phyloP scores from a whole-genome alignment of 2,329 filamentous ascomycete genomes.

The Cyphellophora europaea region DNA sequence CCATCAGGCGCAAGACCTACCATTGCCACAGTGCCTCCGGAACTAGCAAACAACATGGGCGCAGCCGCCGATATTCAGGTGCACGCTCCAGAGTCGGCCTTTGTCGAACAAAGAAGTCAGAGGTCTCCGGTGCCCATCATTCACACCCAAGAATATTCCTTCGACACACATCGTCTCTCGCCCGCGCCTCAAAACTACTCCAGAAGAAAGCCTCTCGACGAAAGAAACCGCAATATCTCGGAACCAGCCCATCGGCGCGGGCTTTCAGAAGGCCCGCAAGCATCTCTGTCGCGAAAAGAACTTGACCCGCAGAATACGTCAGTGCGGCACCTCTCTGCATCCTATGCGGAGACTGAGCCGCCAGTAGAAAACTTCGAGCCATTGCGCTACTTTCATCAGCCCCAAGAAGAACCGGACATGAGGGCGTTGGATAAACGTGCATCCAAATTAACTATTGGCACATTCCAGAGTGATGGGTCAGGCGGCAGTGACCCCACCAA shows the following conservation, averaged over 20 bases:
- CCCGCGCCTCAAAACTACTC: constrained; percentile 3
- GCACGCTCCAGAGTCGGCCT: constrained; percentile 10
- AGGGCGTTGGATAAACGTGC: constrained; percentile 17
- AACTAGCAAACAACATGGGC: constrained; percentile 1
- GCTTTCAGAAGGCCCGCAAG: constrained; percentile 8
- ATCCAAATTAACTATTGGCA: constrained; percentile 20
- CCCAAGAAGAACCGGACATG: constrained; percentile 27
- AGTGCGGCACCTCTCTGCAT: constrained; percentile 18
- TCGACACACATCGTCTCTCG: constrained; percentile 3
- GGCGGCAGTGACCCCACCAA: constrained; percentile 36
- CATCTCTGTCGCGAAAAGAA: not conserved
- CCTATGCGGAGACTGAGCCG: constrained; percentile 13
- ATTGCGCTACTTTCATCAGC: constrained; percentile 43
- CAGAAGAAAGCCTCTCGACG: not conserved
- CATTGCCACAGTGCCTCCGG: not conserved
- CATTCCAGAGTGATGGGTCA: constrained; percentile 22
- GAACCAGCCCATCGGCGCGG: constrained; percentile 9
- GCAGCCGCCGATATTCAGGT: constrained; percentile 10
- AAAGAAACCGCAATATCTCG: not conserved
- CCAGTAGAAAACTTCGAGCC: constrained; percentile 33
- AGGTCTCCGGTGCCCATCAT: not conserved
- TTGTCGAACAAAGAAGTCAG: constrained; percentile 1
- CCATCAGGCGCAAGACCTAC: not conserved
- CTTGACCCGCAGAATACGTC: constrained; percentile 11
- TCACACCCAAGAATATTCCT: constrained; percentile 6